Base-by-base conservation (phyloP, 495 filamentous ascomycete genomes). In the Aspergillus homomorphus region DNA sequence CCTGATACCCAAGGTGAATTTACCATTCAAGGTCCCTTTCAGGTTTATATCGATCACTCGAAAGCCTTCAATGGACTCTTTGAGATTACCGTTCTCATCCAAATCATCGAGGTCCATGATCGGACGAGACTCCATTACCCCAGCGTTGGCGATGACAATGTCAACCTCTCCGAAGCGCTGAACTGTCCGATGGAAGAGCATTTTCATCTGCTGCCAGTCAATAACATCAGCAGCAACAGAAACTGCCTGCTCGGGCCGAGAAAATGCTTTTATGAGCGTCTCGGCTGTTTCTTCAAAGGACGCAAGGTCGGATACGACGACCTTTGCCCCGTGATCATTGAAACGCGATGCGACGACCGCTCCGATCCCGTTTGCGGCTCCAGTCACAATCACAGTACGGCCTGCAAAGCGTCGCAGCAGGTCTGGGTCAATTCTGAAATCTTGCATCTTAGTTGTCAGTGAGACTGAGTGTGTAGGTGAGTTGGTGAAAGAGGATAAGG, bases 61-160 rank as follows among this genome's bases (percentile, higher is more conserved):
- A 1, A 20, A 57, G 0, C 46, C 66, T 20, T 72, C 68, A 0
- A 24, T 10, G 18, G 50, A 56, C 57, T 71, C 68, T 14, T 22
- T 49, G 4, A 72, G 54, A 4, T 63, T 44, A 7, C 65, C 67
- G 15, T 62, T 26, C 5, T 57, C 62, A 42, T 69, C 65, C 8
- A 66, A 54, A 38, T 54, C 38, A 0, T 63, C 51, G 10, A 72
- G 14, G 43, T 69, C 54, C 1, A 72, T 22, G 0, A 68, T 56
- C 0, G 53, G 19, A 1, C 22, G 19, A 8, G 65, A 64, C 26
- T 82, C 77, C 66, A 81, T 77, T 51, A 89, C 82, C 26, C 87
- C 88, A 4, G 88, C 88, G 64, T 86, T 89, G 49, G 86, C 84
- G 53, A 89, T 80, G 0, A 90, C 82, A 24, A 77, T 76, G 66